These are phyloP conservation scores for Lentinus tigrinus DNA, from an alignment of 768 basidiomycete species.

Conservation along the genomic window DNA sequence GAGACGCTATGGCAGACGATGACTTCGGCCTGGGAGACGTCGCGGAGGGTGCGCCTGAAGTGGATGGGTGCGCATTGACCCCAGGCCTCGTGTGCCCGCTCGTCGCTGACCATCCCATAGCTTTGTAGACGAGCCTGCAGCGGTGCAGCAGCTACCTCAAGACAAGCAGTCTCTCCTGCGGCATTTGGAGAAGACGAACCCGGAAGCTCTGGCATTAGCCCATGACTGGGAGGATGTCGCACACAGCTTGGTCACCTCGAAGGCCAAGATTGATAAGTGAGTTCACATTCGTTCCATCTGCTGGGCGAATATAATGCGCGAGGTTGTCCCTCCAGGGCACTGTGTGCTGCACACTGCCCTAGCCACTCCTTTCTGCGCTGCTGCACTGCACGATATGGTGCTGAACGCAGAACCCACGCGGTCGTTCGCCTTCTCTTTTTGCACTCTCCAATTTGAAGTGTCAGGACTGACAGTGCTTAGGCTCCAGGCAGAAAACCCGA, in stretches of 20 bases:
- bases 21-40: constrained; percentile 83
- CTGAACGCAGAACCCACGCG: too few species aligned
- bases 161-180: constrained; percentile 63
- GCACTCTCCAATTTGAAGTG: too few species aligned
- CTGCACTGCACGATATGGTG: too few species aligned
- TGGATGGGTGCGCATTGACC: constrained; percentile 27
- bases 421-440: too few species aligned
- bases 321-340: too few species aligned
- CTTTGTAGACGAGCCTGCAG: constrained; percentile 36
- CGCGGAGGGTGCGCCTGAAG: constrained; percentile 36
- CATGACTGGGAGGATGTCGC: constrained; percentile 82
- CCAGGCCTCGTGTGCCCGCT: not conserved
- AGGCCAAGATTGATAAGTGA: constrained; percentile 55
- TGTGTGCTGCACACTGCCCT: too few species aligned
- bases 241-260: constrained; percentile 48
- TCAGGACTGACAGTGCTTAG: constrained; percentile 33
- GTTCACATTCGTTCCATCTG: constrained; percentile 15
- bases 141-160: constrained; percentile 40
- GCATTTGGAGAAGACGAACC: constrained; percentile 70
- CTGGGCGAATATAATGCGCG: constrained; percentile 1
- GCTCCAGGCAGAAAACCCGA: constrained; percentile 44
- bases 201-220: constrained; percentile 77
- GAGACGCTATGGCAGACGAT: constrained; percentile 68
- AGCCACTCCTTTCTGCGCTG: too few species aligned
- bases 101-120: constrained; percentile 21